A percentile compares a stretch with the other conserved stretches of the same genome.
phyloP scores from a whole-genome alignment of 108 stramenopile genomes.

The Stephanodiscus triporus region DNA sequence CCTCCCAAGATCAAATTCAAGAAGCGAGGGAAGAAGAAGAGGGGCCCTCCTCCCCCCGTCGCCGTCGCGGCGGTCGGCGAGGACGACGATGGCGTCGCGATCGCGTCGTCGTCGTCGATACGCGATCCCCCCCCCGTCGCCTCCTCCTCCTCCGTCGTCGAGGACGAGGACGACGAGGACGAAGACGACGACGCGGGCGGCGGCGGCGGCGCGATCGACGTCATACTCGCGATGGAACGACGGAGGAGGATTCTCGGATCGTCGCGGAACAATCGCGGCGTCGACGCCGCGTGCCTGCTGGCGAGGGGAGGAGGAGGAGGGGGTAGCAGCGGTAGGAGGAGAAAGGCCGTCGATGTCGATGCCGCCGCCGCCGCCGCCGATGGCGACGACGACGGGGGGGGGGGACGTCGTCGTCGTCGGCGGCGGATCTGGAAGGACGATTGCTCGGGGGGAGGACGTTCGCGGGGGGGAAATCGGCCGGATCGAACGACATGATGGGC shows the following conservation, averaged over 20 bases:
- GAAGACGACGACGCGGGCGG: conserved; percentile 12
- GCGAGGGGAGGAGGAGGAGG: not conserved
- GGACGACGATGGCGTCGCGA: too few relatives aligned
- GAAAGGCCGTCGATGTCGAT: not conserved
- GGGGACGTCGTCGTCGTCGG: not conserved
- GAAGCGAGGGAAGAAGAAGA: conserved; percentile 44
- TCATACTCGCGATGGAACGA: conserved; percentile 37
- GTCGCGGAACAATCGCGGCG: conserved; percentile 33
- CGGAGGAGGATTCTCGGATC: conserved; percentile 28
- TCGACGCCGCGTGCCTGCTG: conserved; percentile 34
- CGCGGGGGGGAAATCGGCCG: conserved; percentile 39
- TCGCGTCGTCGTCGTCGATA: not conserved
- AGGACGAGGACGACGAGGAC: not conserved
- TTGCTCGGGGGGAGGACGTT: conserved; percentile 48
- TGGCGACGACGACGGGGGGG: not conserved
- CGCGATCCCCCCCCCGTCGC: too few relatives aligned
- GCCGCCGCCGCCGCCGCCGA: not conserved
- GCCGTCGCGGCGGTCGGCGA: conserved; percentile 7
- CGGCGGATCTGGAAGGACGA: conserved; percentile 42
- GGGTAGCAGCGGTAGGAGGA: not conserved
- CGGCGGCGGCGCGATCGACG: conserved; percentile 22
- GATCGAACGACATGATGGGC: conserved; percentile 52
- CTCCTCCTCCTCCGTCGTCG: too few relatives aligned
- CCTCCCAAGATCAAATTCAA: conserved; percentile 42
- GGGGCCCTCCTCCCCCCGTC: too few relatives aligned